Evolutionary conservation across 1,284 basidiomycete species (phyloP).

Genomic region (Ustilago bromivora): DNA sequence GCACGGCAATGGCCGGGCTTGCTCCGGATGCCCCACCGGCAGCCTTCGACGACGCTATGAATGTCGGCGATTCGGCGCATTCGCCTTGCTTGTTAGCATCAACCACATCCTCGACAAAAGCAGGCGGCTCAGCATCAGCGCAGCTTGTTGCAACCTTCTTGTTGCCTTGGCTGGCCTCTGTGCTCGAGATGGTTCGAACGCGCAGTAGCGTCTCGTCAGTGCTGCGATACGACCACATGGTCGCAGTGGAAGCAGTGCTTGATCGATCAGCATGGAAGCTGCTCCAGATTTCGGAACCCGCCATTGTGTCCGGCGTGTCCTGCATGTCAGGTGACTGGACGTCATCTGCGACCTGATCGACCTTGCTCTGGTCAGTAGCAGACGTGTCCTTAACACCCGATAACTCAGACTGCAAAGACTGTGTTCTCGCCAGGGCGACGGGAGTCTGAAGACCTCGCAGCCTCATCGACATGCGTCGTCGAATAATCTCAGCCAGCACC

Average conservation of each 20-base stretch:
- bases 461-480: constrained; percentile 17
- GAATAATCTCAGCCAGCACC: constrained; percentile 22
- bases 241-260: constrained; percentile 39
- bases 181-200: neutral
- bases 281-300: constrained; percentile 47
- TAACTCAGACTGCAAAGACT: neutral
- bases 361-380: neutral
- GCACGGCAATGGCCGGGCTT: neutral
- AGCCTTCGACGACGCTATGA: neutral
- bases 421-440: neutral
- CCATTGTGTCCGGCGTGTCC: constrained; percentile 46
- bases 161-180: neutral
- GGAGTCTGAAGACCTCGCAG: constrained; percentile 13
- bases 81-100: neutral
- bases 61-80: neutral
- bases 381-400: neutral
- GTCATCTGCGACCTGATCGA: neutral
- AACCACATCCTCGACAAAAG: neutral
- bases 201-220: constrained; percentile 3
- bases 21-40: neutral
- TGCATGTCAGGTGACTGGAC: constrained; percentile 20
- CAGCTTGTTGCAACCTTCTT: neutral
- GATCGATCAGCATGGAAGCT: constrained; percentile 42
- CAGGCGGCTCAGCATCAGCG: neutral
- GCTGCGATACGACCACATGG: constrained; percentile 35